Evolutionary conservation across 441 rosid genomes (phyloP).

Genomic region (Kokia cookei): DNA sequence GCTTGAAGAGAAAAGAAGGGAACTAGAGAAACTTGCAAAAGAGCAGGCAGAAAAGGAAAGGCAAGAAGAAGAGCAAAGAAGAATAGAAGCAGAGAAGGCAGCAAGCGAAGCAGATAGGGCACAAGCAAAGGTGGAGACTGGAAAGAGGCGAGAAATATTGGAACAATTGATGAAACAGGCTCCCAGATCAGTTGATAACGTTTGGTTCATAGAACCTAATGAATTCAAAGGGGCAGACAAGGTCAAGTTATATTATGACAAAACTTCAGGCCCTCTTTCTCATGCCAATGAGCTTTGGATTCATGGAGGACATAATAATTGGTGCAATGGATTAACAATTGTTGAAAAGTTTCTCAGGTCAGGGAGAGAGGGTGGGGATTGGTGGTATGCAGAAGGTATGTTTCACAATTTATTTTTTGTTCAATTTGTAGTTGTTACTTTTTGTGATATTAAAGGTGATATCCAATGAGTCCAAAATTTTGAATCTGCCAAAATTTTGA

Average conservation of each 20-base stretch:
- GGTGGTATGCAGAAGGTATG: constrained; percentile 88
- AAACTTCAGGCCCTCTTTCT: constrained; percentile 69
- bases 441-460: neutral
- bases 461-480: neutral
- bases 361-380: constrained; percentile 52
- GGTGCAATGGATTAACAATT: constrained; percentile 74
- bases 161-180: constrained; percentile 45
- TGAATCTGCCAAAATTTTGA: neutral
- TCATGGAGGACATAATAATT: constrained; percentile 85
- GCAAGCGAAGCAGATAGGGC: constrained; percentile 79
- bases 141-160: constrained; percentile 42
- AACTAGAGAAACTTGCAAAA: constrained; percentile 69
- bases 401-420: neutral
- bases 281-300: constrained; percentile 72
- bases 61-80: constrained; percentile 71
- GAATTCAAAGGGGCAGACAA: constrained; percentile 53
- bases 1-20: constrained; percentile 77
- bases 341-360: constrained; percentile 46
- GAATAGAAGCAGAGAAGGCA: constrained; percentile 63
- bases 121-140: constrained; percentile 65
- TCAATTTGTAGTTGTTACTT: neutral
- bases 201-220: constrained; percentile 78
- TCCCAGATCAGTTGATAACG: constrained; percentile 37
- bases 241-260: constrained; percentile 66
- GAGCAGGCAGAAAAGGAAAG: constrained; percentile 82